Evolutionary conservation across 164 flowering plant species (phyloP).

Genomic region (Echeveria elegans): DNA sequence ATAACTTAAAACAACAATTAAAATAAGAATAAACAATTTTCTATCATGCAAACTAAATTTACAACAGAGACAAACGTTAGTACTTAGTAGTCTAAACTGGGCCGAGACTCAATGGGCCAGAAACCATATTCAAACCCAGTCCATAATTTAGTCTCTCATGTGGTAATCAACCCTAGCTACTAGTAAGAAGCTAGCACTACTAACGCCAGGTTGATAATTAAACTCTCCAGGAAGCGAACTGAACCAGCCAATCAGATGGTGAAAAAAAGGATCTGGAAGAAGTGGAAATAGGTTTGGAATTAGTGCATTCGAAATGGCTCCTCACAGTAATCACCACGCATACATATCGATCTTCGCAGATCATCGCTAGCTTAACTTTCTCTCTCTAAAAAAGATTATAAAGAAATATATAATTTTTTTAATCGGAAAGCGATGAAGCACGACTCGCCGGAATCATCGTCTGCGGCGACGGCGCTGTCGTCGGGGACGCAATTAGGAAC

Average conservation of each 20-base stretch:
- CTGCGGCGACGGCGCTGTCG: not conserved
- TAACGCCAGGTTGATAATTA: not conserved
- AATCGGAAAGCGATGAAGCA: constrained; percentile 2
- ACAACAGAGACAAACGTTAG: no score
- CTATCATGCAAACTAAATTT: no score
- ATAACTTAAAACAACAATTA: no score
- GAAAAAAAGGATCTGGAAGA: not conserved
- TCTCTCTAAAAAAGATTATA: not conserved
- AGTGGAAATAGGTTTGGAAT: not conserved
- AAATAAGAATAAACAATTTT: no score
- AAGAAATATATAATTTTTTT: not conserved
- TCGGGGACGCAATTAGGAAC: not conserved
- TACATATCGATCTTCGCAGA: not conserved
- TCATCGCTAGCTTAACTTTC: not conserved
- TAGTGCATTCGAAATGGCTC: not conserved
- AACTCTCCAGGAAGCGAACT: not conserved
- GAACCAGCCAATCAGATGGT: not conserved
- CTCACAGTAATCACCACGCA: constrained; percentile 2
- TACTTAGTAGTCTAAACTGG: constrained; percentile 20
- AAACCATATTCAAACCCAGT: not conserved
- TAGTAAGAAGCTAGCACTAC: not conserved
- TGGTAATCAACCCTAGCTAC: not conserved
- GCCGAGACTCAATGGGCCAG: not conserved
- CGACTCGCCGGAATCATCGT: constrained; percentile 2
- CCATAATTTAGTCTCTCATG: not conserved